These are phyloP conservation scores for Cryptosporidium tyzzeri DNA, from an alignment of 169 alveolate species.

Conservation along the genomic window DNA sequence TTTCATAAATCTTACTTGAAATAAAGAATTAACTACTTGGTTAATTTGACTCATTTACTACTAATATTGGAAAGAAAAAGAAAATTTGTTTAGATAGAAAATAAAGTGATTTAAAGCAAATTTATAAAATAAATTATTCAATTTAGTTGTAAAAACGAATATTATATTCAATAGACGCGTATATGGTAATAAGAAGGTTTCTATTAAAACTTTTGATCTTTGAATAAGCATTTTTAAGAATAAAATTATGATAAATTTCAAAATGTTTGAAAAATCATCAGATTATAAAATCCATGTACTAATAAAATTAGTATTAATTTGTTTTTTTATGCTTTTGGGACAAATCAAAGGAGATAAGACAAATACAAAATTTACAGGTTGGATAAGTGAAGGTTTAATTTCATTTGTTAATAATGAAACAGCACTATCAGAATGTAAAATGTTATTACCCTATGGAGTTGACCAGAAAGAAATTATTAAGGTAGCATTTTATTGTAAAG, in stretches of 20 bases:
- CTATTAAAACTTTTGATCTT: background rate
- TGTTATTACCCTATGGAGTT: constrained; percentile 20
- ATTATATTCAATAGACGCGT: background rate
- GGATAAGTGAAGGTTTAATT: constrained; percentile 57
- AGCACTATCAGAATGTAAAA: constrained; percentile 32
- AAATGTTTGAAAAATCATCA: background rate
- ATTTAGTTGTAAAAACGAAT: background rate
- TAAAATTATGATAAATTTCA: background rate
- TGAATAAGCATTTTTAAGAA: background rate
- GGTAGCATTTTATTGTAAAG: constrained; percentile 39
- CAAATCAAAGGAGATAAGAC: constrained; percentile 6
- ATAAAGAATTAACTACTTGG: background rate
- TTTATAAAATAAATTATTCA: background rate
- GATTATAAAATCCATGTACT: background rate
- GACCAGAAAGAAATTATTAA: constrained; percentile 17
- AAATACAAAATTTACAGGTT: constrained; percentile 42
- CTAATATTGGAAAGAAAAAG: background rate
- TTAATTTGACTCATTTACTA: background rate
- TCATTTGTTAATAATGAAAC: constrained; percentile 30
- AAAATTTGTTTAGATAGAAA: background rate
- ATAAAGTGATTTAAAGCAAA: background rate
- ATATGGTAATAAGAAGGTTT: background rate
- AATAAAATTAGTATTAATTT: background rate
- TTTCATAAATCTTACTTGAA: background rate
- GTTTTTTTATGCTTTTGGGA: background rate